These are phyloP conservation scores for Paramecium caudatum DNA, from an alignment of 73 alveolate species.

Conservation along the genomic window DNA sequence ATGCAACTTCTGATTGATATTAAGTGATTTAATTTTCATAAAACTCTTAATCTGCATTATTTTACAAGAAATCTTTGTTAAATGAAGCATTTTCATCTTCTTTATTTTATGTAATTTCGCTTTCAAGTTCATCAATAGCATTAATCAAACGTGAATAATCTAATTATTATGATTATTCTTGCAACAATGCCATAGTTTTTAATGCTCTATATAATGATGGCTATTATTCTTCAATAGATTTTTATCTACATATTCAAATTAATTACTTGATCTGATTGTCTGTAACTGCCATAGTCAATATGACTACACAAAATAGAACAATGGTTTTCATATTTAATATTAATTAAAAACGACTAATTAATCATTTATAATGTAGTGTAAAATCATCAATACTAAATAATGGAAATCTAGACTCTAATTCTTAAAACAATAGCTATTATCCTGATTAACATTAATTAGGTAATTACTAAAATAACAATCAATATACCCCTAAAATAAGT, in stretches of 20 bases:
- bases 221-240: constrained; percentile 22
- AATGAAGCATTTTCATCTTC: constrained; percentile 43
- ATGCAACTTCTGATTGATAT: constrained; percentile 36
- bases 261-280: background rate
- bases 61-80: background rate
- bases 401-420: background rate
- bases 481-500: background rate
- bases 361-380: constrained; percentile 48
- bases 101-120: background rate
- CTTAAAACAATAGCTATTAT: background rate
- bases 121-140: constrained; percentile 53
- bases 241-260: background rate
- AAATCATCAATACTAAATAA: background rate
- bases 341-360: constrained; percentile 66
- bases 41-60: constrained; percentile 48
- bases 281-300: background rate
- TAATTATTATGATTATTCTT: constrained; percentile 42
- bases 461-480: background rate
- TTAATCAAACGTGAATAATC: constrained; percentile 43
- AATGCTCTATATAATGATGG: constrained; percentile 60
- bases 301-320: constrained; percentile 17
- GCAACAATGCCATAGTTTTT: constrained; percentile 31
- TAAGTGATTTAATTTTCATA: constrained; percentile 48
- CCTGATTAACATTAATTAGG: background rate
- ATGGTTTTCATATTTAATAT: constrained; percentile 39